A percentile compares a stretch with the other conserved stretches of the same genome.
phyloP scores from a whole-genome alignment of 768 basidiomycete genomes.

The Symmetrospora coprosmae region DNA sequence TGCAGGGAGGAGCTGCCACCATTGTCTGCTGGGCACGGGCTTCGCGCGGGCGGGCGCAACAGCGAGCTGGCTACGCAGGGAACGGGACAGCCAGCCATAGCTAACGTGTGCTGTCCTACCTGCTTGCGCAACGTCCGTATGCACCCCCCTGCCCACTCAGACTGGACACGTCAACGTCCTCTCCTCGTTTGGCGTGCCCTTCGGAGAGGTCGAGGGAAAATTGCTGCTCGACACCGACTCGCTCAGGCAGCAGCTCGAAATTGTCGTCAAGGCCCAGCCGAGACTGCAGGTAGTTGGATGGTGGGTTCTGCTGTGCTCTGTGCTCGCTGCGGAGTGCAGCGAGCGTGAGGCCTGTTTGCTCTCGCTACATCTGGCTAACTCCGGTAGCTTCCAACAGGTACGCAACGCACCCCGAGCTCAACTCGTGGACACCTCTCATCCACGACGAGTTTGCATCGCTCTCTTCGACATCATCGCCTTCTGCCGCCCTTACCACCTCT shows the following conservation, averaged over 20 bases:
- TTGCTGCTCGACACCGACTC: slow-evolving; percentile 17
- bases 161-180: slow-evolving; percentile 13
- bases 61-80: neutral
- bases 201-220: slow-evolving; percentile 21
- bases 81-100: neutral
- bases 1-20: no score
- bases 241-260: slow-evolving; percentile 10
- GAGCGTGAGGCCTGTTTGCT: neutral
- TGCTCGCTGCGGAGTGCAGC: neutral
- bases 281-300: slow-evolving; percentile 18
- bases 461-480: neutral
- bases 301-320: neutral
- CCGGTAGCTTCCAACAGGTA: slow-evolving; percentile 12
- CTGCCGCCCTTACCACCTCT: neutral
- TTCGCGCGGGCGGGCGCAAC: no score
- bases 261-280: slow-evolving; percentile 13
- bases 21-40: no score
- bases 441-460: slow-evolving; percentile 9
- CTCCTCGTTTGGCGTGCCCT: slow-evolving; percentile 14
- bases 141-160: neutral
- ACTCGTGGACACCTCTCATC: slow-evolving; percentile 25
- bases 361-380: neutral
- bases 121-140: neutral
- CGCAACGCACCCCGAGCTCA: slow-evolving; percentile 23
- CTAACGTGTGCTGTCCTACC: neutral